These are phyloP conservation scores for Aegilops sharonensis DNA, from an alignment of 176 grass and related monocot genomes.

Conservation along the genomic window DNA sequence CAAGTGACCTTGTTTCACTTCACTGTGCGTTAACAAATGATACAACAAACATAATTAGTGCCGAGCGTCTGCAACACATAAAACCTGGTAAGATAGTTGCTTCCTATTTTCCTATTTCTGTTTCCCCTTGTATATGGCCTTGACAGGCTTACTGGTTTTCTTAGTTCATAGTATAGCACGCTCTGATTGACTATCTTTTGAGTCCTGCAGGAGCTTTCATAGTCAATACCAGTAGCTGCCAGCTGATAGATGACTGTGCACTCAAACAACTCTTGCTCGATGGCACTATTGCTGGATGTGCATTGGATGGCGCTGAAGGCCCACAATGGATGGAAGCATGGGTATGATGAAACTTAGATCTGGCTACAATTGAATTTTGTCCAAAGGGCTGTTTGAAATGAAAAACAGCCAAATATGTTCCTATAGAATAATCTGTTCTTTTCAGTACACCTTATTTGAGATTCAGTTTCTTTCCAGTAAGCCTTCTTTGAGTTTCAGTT, in stretches of 20 bases:
- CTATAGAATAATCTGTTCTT: background rate
- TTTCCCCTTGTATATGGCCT: background rate
- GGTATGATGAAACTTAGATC: conserved; percentile 63
- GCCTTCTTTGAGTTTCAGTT: background rate
- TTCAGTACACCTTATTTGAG: background rate
- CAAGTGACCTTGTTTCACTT: conserved; percentile 89
- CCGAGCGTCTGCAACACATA: conserved; percentile 74
- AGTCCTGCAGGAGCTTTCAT: conserved; percentile 78
- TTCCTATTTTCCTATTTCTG: background rate
- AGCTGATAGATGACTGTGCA: conserved; percentile 94
- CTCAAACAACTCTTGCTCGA: conserved; percentile 93
- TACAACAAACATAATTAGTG: conserved; percentile 78
- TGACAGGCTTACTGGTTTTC: background rate
- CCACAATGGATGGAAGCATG: conserved; percentile 99
- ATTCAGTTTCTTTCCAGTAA: background rate
- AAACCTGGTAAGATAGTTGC: conserved; percentile 73
- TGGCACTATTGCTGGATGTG: conserved; percentile 88
- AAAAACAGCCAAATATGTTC: background rate
- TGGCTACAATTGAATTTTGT: conserved; percentile 25
- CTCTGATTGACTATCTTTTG: conserved; percentile 15
- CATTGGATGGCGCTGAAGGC: conserved; percentile 92
- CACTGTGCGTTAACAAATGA: conserved; percentile 82
- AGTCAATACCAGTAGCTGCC: conserved; percentile 90
- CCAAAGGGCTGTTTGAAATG: background rate
- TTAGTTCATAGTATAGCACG: conserved; percentile 3